Conservation (phyloP, 345 rosid genomes). For the Dovyalis caffra region DNA sequence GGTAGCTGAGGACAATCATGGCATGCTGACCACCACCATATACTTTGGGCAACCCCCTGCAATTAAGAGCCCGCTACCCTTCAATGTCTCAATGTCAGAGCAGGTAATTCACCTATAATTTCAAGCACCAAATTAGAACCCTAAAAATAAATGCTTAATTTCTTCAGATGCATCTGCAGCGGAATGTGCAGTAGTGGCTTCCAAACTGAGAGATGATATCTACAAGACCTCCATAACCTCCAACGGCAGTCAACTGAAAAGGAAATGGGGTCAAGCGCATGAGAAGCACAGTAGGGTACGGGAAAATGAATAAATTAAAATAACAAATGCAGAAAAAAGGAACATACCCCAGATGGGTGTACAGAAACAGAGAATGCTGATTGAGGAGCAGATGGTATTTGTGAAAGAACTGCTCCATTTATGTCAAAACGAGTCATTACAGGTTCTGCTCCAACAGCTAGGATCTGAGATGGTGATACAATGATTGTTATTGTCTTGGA, state of each 20-base stretch:
- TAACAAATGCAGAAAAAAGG: conserved; percentile 7
- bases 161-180: conserved; percentile 37
- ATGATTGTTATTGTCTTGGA: neutral
- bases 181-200: conserved; percentile 89
- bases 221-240: conserved; percentile 90
- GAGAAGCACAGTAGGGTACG: neutral
- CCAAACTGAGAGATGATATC: conserved; percentile 89
- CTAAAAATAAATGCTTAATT: neutral
- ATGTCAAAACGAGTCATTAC: conserved; percentile 67
- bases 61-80: neutral
- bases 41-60: too few species aligned
- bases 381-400: conserved; percentile 78
- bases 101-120: neutral
- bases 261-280: neutral
- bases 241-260: conserved; percentile 67
- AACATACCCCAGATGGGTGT: conserved; percentile 63
- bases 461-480: conserved; percentile 50
- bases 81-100: neutral
- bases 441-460: conserved; percentile 88
- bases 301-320: neutral
- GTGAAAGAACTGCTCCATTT: conserved; percentile 68
- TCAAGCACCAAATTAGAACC: neutral
- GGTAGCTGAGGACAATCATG: too few species aligned
- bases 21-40: too few species aligned
- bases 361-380: conserved; percentile 77